Evolutionary conservation across 1,284 basidiomycete genomes (phyloP).

Genomic region (Heliocybe sulcata): DNA sequence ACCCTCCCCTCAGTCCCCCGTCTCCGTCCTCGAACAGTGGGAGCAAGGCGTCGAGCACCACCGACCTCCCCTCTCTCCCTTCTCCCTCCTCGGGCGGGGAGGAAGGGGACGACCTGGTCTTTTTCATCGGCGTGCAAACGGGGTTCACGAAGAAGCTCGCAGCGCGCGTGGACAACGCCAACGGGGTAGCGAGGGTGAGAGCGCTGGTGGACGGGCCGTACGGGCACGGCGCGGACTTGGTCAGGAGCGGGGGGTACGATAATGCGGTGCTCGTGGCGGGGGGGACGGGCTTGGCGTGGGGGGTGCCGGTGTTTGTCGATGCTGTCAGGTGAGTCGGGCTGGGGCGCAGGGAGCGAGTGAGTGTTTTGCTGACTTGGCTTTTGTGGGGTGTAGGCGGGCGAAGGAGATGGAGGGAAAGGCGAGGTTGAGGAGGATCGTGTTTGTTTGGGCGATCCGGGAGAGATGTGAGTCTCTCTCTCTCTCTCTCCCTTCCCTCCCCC

Average conservation of each 20-base stretch:
- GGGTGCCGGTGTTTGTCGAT: not conserved
- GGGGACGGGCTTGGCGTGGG: not conserved
- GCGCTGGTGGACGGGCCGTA: conserved; percentile 38
- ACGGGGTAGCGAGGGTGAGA: conserved; percentile 15
- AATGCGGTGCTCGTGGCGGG: conserved; percentile 17
- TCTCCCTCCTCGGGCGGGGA: conserved; percentile 15
- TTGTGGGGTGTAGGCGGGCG: conserved; percentile 9
- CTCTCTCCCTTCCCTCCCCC: not conserved
- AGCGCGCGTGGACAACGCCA: not conserved
- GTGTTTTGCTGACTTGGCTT: not conserved
- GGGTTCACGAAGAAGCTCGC: conserved; percentile 32
- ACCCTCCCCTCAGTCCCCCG: not conserved
- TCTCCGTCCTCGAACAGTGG: too few relatives aligned
- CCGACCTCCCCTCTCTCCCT: conserved; percentile 18
- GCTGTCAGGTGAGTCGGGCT: not conserved
- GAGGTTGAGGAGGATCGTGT: not conserved
- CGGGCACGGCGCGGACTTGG: conserved; percentile 25
- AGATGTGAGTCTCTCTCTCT: not conserved
- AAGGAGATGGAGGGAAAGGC: conserved; percentile 6
- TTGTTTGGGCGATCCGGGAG: conserved; percentile 1
- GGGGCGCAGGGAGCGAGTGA: too few relatives aligned
- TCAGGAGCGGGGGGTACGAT: conserved; percentile 24
- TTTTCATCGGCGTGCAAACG: conserved; percentile 38
- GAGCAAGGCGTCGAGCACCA: not conserved
- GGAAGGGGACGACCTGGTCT: conserved; percentile 40